A percentile compares a stretch with the other conserved stretches of the same genome.
These are phyloP conservation scores for Aspergillus costaricaensis DNA, from an alignment of 2,329 filamentous ascomycete species.

Conservation along the genomic window DNA sequence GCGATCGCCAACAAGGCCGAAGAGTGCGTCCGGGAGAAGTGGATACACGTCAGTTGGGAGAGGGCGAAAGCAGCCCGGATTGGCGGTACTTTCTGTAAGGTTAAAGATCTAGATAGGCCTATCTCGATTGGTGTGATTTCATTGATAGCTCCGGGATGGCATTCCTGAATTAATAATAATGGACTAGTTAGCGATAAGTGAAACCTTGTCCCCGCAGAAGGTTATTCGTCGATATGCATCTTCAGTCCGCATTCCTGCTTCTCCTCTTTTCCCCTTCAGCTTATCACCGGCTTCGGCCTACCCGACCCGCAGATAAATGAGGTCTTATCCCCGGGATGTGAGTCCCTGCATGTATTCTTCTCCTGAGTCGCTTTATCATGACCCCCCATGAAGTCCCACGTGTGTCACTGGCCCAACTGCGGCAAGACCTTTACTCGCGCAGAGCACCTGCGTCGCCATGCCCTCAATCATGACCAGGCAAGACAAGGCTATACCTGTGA, in stretches of 20 bases:
- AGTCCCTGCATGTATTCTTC: too few species aligned
- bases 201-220: constrained; percentile 7
- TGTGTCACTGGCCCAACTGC: constrained; percentile 52
- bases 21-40: constrained; percentile 41
- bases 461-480: constrained; percentile 57
- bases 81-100: constrained; percentile 35
- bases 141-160: background rate
- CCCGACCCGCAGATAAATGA: background rate
- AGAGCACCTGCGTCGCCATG: constrained; percentile 61
- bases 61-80: constrained; percentile 41
- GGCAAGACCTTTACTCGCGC: constrained; percentile 58
- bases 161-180: background rate
- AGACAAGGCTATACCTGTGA: constrained; percentile 55
- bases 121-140: background rate
- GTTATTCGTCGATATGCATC: background rate
- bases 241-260: too few species aligned
- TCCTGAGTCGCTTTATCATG: background rate
- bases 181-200: background rate
- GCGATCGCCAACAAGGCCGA: constrained; percentile 41
- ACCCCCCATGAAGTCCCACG: constrained; percentile 15
- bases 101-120: background rate
- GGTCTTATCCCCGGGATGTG: background rate
- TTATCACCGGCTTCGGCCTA: constrained; percentile 2
- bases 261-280: background rate
- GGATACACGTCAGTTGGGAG: constrained; percentile 41